Percentiles rank a stretch among this genome's conserved stretches.
Evolutionary conservation across 1,284 basidiomycete species (phyloP).

Genomic region (Quambalaria eucalypti): DNA sequence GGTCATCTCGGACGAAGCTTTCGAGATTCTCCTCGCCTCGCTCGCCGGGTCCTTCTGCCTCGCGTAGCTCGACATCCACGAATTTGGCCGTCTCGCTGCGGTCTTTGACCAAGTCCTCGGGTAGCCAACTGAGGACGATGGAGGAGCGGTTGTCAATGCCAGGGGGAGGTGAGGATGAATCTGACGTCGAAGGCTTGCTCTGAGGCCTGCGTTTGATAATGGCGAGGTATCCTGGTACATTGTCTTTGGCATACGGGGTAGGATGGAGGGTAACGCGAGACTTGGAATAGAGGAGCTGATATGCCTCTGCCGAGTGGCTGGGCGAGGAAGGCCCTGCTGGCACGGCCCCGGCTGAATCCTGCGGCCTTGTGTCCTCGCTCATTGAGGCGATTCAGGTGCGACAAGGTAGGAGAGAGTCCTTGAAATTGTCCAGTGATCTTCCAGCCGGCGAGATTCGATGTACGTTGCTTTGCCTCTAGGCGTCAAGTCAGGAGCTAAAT

Average conservation of each 20-base stretch:
- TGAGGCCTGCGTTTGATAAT: constrained; percentile 13
- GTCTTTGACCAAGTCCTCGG: constrained; percentile 48
- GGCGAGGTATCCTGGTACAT: constrained; percentile 71
- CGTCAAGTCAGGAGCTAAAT: too few relatives aligned
- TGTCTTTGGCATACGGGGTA: constrained; percentile 78
- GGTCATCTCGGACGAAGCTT: constrained; percentile 8
- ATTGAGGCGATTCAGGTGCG: too few relatives aligned
- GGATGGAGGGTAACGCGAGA: constrained; percentile 56
- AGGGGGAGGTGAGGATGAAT: constrained; percentile 52
- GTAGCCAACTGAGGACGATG: neutral
- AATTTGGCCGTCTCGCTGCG: constrained; percentile 74
- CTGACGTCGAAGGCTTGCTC: constrained; percentile 12
- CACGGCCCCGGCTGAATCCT: too few relatives aligned
- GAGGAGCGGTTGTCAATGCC: constrained; percentile 43
- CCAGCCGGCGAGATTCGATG: too few relatives aligned
- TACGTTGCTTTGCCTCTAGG: too few relatives aligned
- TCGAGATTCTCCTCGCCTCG: constrained; percentile 53
- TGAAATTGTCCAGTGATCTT: too few relatives aligned
- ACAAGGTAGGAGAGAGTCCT: too few relatives aligned
- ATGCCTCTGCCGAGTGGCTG: too few relatives aligned
- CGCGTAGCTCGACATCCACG: constrained; percentile 64
- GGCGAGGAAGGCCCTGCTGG: too few relatives aligned
- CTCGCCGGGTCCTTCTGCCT: constrained; percentile 55
- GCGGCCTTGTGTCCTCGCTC: too few relatives aligned
- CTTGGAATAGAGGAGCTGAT: constrained; percentile 2